A percentile compares a stretch with the other conserved stretches of the same genome.
These are phyloP conservation scores for Pseudofabraea citricarpa DNA, from an alignment of 2,329 filamentous ascomycete genomes.

Conservation along the genomic window DNA sequence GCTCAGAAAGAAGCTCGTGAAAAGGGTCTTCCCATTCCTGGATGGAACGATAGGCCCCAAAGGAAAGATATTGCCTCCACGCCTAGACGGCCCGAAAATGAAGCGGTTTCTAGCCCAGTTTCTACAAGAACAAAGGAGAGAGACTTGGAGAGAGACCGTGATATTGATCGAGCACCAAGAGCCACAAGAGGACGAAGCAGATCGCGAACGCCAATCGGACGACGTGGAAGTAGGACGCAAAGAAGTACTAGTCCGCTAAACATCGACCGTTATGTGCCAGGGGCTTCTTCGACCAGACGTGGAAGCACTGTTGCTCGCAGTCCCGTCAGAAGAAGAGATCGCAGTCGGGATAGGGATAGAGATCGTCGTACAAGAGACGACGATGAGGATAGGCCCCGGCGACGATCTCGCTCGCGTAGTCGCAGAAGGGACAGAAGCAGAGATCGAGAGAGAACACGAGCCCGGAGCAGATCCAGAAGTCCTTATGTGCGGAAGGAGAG, in stretches of 20 bases:
- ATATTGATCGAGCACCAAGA: constrained; percentile 10
- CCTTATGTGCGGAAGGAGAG: constrained; percentile 16
- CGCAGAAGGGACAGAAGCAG: constrained; percentile 11
- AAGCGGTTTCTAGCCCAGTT: constrained; percentile 15
- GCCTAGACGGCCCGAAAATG: constrained; percentile 14
- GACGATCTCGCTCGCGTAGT: constrained; percentile 8
- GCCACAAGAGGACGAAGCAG: constrained; percentile 26
- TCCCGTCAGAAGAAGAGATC: constrained; percentile 2
- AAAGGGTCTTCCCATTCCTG: constrained; percentile 53
- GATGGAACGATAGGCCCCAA: constrained; percentile 22
- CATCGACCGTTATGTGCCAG: constrained; percentile 29
- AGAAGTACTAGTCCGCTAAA: constrained; percentile 27
- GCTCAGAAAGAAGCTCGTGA: constrained; percentile 56
- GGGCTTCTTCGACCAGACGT: constrained; percentile 14
- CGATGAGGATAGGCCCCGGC: constrained; percentile 8
- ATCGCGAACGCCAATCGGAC: constrained; percentile 16
- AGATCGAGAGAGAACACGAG: constrained; percentile 4
- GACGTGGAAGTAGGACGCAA: constrained; percentile 22
- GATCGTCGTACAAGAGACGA: constrained; percentile 11
- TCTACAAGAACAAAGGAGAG: constrained; percentile 24
- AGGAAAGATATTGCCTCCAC: constrained; percentile 7
- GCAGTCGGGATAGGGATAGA: constrained; percentile 5
- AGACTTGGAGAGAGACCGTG: constrained; percentile 19
- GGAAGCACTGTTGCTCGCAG: constrained; percentile 16
- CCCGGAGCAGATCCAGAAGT: constrained; percentile 8